Base-by-base conservation (phyloP, 257 asterid genomes). In the Solanum phureja region DNA sequence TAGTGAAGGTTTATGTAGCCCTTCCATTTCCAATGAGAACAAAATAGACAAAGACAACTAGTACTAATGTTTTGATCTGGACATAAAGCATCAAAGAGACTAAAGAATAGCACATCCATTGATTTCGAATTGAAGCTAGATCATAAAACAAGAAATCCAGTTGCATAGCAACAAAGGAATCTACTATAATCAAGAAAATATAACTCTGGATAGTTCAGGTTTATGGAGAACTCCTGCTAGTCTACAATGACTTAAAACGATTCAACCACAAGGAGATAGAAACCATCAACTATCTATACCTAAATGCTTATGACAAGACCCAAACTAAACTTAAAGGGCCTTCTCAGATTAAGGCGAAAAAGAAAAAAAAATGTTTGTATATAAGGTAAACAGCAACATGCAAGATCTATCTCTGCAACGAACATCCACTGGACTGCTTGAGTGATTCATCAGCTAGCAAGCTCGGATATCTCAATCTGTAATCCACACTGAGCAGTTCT, bases 231-330 rank as follows among this genome's bases (percentile, higher is more conserved):
- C 81, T 86, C 87, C 90, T 40, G 73, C 72, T 84, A 60, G 87
- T 76, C 87, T 88, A 87, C 91, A 85, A 83, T n/a, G 84, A 83
- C 87, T 73, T 38, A 27, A 69, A 79, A 11, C 31, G 24, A 77
- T 52, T 46, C 56, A 64, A 74, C 56, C 38, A 23, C 84, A 85
- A 90, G 34, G 88, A 86, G 13, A 68, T 27, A 73, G 64, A 87
- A 37, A 83, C 69, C 83, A 90, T 24, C 86, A 72, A 77, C 76
- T 90, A 88, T 88, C 89, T 90, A 90, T 86, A 90, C 68, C 86
- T 81, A 82, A 87, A 90, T 73, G 86, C 85, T 72, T 72, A 29
- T 71, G 86, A 90, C 73, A 88, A 90, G 66, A 68, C 92, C 92
- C 89, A 84, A 74, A 79, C 72, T 49, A 90, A 56, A 88, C 87